Evolutionary conservation across 2,329 filamentous ascomycete species (phyloP).

Genomic region (Apiospora saccharicola): DNA sequence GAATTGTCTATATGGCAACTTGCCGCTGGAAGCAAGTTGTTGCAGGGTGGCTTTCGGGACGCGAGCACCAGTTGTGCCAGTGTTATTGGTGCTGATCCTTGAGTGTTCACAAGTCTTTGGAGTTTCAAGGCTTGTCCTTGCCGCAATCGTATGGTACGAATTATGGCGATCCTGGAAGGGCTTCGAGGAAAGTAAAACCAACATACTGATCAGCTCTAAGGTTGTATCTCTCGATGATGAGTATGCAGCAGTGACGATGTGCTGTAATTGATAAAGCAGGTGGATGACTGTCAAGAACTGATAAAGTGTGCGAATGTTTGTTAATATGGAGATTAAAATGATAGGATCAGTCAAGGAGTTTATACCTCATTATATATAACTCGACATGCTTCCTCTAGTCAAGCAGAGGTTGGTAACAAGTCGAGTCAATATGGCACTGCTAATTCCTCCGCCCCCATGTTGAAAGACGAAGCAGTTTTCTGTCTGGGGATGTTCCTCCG

Average conservation of each 20-base stretch:
- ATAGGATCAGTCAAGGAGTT: not conserved
- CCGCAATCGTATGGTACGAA: not conserved
- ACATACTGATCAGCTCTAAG: not conserved
- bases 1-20: conserved; percentile 24
- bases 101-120: not conserved
- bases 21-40: not conserved
- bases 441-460: conserved; percentile 3
- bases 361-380: not conserved
- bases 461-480: conserved; percentile 11
- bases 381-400: not conserved
- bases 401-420: not conserved
- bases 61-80: not conserved
- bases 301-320: not conserved
- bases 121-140: not conserved
- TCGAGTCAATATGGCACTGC: conserved; percentile 4
- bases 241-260: not conserved
- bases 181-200: not conserved
- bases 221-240: not conserved
- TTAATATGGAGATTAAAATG: not conserved
- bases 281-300: not conserved
- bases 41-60: not conserved
- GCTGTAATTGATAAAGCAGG: not conserved
- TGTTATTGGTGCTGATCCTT: not conserved
- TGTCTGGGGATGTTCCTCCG: conserved; percentile 1
- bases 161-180: not conserved